Evolutionary conservation across 1,284 basidiomycete species (phyloP), one percentile per base, ranked within the genome.

Genomic region (Papiliotrema flavescens): DNA sequence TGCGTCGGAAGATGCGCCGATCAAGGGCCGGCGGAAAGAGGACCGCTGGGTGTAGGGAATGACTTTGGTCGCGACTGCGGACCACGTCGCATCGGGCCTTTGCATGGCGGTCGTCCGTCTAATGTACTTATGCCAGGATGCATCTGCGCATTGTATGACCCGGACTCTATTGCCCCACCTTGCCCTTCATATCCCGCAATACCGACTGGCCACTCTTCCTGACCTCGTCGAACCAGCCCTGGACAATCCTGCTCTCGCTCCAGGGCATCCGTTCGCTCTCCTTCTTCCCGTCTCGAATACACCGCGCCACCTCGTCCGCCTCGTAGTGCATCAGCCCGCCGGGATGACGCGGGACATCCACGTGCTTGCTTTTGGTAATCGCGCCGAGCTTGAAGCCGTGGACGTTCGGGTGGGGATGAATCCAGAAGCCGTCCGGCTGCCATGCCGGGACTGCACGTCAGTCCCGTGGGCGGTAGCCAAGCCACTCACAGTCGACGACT

Each of bases 191-290:
- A 47, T 65, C 55, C 57, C 68, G 70, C 51, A 68, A 61, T 23
- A 64, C 65, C n/a, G 66, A 70, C 19, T 54, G 47, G 22, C 73
- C 71, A 19, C 57, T 55, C 56, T 59, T 69, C 53, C 80, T 66
- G 57, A 89, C 89, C 80, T 86, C 83, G 67, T 92, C 90, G 67
- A 92, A 88, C 55, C 89, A 83, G 36, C 83, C 78, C 85, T 90
- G 90, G 60, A 86, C 83, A 59, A 90, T 67, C 59, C 87, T 65
- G 67, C 86, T 90, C 78, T 89, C 89, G 40, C 84, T 82, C 59
- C 86, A 85, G 1, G 83, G 81, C 87, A 89, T 91, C 23, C 83
- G 65, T 5, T 79, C 79, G 63, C 87, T 89, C 75, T 91, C 83
- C n/a, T 78, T 76, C 76, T 87, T 88, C 7, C 87, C 87, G 54